Evolutionary conservation across 73 alveolate species (phyloP), one percentile per base, ranked within the genome.

Genomic region (Blepharisma stoltei): DNA sequence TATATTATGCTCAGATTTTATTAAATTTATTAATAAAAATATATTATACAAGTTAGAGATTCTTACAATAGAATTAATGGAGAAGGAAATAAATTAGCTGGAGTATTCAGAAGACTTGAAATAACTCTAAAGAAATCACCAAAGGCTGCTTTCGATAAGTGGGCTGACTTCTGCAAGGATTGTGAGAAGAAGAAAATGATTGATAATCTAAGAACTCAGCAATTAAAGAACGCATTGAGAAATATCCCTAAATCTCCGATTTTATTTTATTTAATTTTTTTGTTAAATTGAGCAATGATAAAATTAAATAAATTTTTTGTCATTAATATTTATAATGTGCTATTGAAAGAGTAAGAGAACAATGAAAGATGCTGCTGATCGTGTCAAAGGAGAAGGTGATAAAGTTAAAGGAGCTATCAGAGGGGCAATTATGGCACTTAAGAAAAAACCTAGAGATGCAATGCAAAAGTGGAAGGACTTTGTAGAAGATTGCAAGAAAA

Each of bases 321-420:
- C n/a, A n/a, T n/a, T n/a, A n/a, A n/a, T n/a, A n/a, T n/a, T n/a
- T n/a, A n/a, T n/a, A n/a, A n/a, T n/a, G n/a, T n/a, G n/a, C n/a
- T n/a, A n/a, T n/a, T n/a, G n/a, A n/a, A n/a, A n/a, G n/a, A n/a
- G n/a, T n/a, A n/a, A n/a, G n/a, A 60, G 45, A 25, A 60, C 73
- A 0, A 1, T 60, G 2, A 14, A 25, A 60, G 73, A 60, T 5
- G 46, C 45, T 5, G 18, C 18, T 1, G 18, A 60, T 18, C 14
- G 73, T 2, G 4, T 60, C 48, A 14, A 14, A 8, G 73, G 73
- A n/a, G 73, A 60, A 20, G 73, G 73, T 14, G 73, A 60, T 5
- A 60, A 20, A 14, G 45, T 60, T n/a, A 60, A 60, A 25, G 73
- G 73, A 25, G 73, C 73, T 1, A 60, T 60, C 0, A 0, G 73